Percentiles rank a stretch among this genome's conserved stretches.
phyloP scores from a whole-genome alignment of 148 eudicot genomes.

The Chenopodium quinoa region DNA sequence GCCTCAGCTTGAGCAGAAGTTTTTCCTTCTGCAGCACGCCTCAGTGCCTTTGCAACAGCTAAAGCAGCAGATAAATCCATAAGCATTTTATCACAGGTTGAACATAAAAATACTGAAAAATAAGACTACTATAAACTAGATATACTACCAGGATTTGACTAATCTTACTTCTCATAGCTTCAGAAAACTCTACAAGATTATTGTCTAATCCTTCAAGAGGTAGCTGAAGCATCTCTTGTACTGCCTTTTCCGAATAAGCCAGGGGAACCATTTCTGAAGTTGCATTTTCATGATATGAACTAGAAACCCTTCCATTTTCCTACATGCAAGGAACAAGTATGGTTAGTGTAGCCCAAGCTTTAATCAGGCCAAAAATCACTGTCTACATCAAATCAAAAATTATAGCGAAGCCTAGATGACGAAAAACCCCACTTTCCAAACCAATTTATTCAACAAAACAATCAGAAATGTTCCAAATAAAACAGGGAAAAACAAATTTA shows the following conservation, averaged over 20 bases:
- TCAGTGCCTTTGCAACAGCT: slow-evolving; percentile 93
- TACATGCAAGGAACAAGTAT: background rate
- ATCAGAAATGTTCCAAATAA: background rate
- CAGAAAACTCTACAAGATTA: slow-evolving; percentile 41
- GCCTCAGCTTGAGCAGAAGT: slow-evolving; percentile 98
- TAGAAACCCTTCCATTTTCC: slow-evolving; percentile 25
- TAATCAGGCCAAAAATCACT: background rate
- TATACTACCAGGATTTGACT: background rate
- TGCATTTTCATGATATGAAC: slow-evolving; percentile 27
- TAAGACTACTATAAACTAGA: background rate
- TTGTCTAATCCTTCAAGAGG: slow-evolving; percentile 38
- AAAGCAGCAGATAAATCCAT: slow-evolving; percentile 20
- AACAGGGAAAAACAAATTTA: background rate
- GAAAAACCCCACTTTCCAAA: background rate
- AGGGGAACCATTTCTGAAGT: slow-evolving; percentile 27
- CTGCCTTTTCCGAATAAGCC: slow-evolving; percentile 28
- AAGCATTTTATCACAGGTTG: slow-evolving; percentile 18
- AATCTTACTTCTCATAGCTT: slow-evolving; percentile 75
- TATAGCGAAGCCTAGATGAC: background rate
- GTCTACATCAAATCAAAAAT: background rate
- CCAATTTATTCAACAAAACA: background rate
- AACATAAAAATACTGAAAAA: background rate
- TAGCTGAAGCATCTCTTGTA: slow-evolving; percentile 33
- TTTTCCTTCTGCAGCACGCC: slow-evolving; percentile 86
- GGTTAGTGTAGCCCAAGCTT: slow-evolving; percentile 10